phyloP scores from a whole-genome alignment of 495 filamentous ascomycete genomes.

The Aspergillus sparsus region DNA sequence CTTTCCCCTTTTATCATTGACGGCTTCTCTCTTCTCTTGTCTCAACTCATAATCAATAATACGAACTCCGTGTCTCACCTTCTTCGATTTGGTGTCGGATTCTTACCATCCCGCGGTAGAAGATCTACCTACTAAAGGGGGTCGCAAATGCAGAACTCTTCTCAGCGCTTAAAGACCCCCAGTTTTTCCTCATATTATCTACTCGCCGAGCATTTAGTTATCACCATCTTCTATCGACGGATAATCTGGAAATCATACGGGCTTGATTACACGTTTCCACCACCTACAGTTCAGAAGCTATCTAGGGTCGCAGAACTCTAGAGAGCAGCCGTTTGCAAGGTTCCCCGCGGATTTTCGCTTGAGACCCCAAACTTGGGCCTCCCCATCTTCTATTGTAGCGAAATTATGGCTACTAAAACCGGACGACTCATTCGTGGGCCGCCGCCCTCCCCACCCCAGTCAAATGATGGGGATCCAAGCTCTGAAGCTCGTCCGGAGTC shows the following conservation, averaged over 20 bases:
- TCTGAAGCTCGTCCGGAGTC: constrained; percentile 22
- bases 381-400: not conserved
- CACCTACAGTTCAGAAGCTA: not conserved
- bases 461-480: constrained; percentile 22
- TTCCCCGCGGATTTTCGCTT: not conserved
- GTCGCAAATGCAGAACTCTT: constrained; percentile 3
- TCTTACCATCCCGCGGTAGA: not conserved
- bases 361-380: not conserved
- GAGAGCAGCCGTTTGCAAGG: not conserved
- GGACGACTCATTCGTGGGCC: constrained; percentile 22
- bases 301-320: not conserved
- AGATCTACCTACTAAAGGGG: not conserved
- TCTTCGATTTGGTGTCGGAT: constrained; percentile 10
- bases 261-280: not conserved
- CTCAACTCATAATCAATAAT: constrained; percentile 6
- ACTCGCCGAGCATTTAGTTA: not conserved
- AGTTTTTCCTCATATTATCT: not conserved
- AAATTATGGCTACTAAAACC: constrained; percentile 12
- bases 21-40: constrained; percentile 6
- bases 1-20: constrained; percentile 8
- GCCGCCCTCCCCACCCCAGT: constrained; percentile 34
- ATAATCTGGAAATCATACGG: not conserved
- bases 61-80: constrained; percentile 16
- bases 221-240: not conserved
- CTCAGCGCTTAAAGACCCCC: not conserved